These are phyloP conservation scores for Exophiala spinifera DNA, from an alignment of 2,329 filamentous ascomycete species.

Conservation along the genomic window DNA sequence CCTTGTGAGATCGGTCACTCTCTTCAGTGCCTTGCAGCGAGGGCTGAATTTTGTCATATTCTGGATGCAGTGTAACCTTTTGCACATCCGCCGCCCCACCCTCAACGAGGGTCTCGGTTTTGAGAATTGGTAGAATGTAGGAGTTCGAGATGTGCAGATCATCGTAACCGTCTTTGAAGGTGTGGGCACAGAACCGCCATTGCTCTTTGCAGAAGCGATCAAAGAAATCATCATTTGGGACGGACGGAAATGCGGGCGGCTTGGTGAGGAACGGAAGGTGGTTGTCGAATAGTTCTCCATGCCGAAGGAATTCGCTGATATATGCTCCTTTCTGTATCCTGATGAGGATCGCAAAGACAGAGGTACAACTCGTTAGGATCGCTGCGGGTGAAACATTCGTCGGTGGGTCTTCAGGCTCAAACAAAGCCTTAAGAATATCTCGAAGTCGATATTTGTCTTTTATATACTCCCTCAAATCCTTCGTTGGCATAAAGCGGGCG, in stretches of 20 bases:
- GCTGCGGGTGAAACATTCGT: neutral
- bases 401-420: neutral
- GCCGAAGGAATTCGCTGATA: conserved; percentile 18
- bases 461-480: conserved; percentile 9
- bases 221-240: conserved; percentile 24
- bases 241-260: conserved; percentile 17
- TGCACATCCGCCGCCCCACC: conserved; percentile 25
- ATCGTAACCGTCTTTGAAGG: conserved; percentile 24
- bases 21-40: neutral
- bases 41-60: conserved; percentile 28
- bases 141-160: conserved; percentile 27
- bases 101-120: conserved; percentile 16
- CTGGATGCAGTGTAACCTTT: conserved; percentile 30
- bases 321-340: conserved; percentile 14
- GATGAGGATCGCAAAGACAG: conserved; percentile 25
- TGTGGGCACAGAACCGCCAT: conserved; percentile 30
- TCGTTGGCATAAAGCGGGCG: conserved; percentile 9
- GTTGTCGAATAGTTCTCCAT: conserved; percentile 19
- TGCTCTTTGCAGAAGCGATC: conserved; percentile 31
- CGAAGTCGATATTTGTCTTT: neutral
- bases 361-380: conserved; percentile 14
- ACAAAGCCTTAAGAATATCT: conserved; percentile 1
- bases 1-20: neutral
- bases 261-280: conserved; percentile 28
- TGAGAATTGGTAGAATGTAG: conserved; percentile 31